A percentile compares a stretch with the other conserved stretches of the same genome.
These are phyloP conservation scores for Chamaecrista fasciculata DNA, from an alignment of 306 rosid species.

Conservation along the genomic window DNA sequence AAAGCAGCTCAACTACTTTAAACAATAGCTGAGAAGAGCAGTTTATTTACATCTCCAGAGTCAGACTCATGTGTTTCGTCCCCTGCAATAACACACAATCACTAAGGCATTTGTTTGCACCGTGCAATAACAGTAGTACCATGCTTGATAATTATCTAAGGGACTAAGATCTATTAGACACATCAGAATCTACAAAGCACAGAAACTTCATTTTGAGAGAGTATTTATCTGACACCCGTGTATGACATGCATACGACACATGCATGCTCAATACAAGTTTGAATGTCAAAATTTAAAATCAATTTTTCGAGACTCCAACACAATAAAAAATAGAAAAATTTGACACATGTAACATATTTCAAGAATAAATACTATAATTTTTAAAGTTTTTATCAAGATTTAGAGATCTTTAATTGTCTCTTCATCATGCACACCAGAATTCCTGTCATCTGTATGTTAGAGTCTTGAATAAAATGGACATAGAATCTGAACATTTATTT, in stretches of 20 bases:
- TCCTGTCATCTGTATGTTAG: background rate
- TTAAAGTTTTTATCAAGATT: too few species aligned
- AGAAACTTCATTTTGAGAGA: too few species aligned
- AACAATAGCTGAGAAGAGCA: constrained; percentile 80
- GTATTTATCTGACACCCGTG: too few species aligned
- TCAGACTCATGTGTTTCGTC: constrained; percentile 52
- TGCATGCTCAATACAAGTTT: too few species aligned
- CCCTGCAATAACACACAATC: constrained; percentile 46
- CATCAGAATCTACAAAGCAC: too few species aligned
- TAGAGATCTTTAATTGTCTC: too few species aligned
- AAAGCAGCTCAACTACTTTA: constrained; percentile 43
- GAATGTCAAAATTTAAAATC: too few species aligned
- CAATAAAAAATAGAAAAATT: too few species aligned
- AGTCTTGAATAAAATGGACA: background rate
- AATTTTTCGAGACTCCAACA: too few species aligned
- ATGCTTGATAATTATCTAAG: background rate
- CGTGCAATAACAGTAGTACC: background rate
- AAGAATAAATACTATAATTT: too few species aligned
- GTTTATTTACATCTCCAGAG: constrained; percentile 58
- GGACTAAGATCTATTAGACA: background rate
- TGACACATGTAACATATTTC: too few species aligned
- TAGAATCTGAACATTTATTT: background rate
- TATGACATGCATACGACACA: too few species aligned
- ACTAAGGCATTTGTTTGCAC: background rate
- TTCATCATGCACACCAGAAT: constrained; percentile 15